phyloP scores from a whole-genome alignment of 2,329 filamentous ascomycete species.

The Pseudogymnoascus verrucosus region DNA sequence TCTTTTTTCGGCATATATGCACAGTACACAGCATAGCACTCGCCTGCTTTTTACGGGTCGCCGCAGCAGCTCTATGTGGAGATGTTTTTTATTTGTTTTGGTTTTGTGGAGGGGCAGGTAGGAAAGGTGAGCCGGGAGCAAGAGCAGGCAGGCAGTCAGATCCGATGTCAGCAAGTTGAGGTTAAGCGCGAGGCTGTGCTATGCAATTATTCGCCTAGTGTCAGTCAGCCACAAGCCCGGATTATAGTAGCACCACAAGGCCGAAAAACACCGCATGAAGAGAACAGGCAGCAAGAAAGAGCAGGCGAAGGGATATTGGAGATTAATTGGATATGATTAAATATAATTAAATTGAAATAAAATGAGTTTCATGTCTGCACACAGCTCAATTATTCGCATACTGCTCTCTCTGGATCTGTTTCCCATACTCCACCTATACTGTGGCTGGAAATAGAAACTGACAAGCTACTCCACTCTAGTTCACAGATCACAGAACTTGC shows the following conservation, averaged over 20 bases:
- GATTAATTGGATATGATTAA: not conserved
- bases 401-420: not conserved
- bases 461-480: not conserved
- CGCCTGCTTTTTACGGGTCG: not conserved
- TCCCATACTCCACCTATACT: not conserved
- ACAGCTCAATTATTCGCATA: not conserved
- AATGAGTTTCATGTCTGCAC: not conserved
- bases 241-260: not conserved
- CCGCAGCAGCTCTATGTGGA: conserved; percentile 5
- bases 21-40: not conserved
- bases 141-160: not conserved
- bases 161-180: not conserved
- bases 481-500: not conserved
- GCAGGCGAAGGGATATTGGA: not conserved
- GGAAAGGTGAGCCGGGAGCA: not conserved
- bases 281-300: not conserved
- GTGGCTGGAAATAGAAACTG: not conserved
- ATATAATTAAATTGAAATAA: not conserved
- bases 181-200: conserved; percentile 7
- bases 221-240: not conserved
- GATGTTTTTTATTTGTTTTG: not conserved
- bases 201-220: conserved; percentile 3
- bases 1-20: conserved; percentile 3
- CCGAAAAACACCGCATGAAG: not conserved
- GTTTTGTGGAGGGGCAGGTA: not conserved